Percentiles rank a stretch among this genome's conserved stretches.
These are phyloP conservation scores for Sporothrix inflata DNA, from an alignment of 2,329 filamentous ascomycete species.

Conservation along the genomic window DNA sequence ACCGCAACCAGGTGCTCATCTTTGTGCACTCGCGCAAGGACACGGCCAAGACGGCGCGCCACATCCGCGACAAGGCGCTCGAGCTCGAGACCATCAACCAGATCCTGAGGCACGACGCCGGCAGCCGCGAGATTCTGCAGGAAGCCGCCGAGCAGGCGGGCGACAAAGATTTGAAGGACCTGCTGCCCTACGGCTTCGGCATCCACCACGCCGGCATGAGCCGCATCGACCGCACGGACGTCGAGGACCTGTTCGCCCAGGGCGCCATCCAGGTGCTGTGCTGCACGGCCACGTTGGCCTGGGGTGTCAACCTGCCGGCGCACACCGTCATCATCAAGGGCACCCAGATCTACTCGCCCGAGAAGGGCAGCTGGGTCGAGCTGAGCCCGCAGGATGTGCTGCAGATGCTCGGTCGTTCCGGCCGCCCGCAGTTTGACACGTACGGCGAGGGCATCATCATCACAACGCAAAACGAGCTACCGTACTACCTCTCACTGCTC, in stretches of 20 bases:
- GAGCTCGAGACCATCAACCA: slow-evolving; percentile 96
- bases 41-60: slow-evolving; percentile 94
- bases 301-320: slow-evolving; percentile 97
- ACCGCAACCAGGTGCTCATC: slow-evolving; percentile 97
- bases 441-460: slow-evolving; percentile 99
- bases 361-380: slow-evolving; percentile 98
- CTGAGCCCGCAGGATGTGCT: slow-evolving; percentile 95
- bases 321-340: slow-evolving; percentile 99
- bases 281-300: slow-evolving; percentile 95
- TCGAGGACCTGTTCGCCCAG: slow-evolving; percentile 91
- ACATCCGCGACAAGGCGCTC: slow-evolving; percentile 95
- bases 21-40: slow-evolving; percentile 99
- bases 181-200: slow-evolving; percentile 94
- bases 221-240: slow-evolving; percentile 88
- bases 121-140: slow-evolving; percentile 82
- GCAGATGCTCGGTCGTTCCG: slow-evolving; percentile 97
- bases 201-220: slow-evolving; percentile 99
- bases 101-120: slow-evolving; percentile 89
- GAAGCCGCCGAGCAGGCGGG: slow-evolving; percentile 82
- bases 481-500: slow-evolving; percentile 94
- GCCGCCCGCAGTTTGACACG: slow-evolving; percentile 93
- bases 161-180: slow-evolving; percentile 87
- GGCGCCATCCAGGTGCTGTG: slow-evolving; percentile 93
- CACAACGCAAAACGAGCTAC: slow-evolving; percentile 90
- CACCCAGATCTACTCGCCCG: slow-evolving; percentile 95